Base-by-base conservation (phyloP, 1,139 yeast genomes). In the Kurtzmaniella natalensis region DNA sequence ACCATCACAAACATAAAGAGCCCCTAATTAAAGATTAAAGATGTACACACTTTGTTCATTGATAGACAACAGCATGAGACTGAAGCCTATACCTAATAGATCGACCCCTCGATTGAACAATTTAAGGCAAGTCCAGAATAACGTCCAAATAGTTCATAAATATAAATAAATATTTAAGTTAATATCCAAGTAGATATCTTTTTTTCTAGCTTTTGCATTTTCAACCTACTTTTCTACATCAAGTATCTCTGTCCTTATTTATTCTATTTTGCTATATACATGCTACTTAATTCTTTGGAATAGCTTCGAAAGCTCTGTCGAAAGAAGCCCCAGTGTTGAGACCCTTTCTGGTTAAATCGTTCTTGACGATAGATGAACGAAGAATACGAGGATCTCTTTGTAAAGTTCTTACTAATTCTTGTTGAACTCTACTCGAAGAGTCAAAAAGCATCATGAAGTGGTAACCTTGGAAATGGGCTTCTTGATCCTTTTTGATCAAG, bases 361-460 rank as follows among this genome's bases (percentile, higher is more conserved):
- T 79, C 54, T 78, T 85, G 37, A 82, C 71, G 28, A 89, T 71
- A 40, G 79, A 76, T 19, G 94, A 78, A 55, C 96, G 74, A 41
- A 89, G 76, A 44, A 89, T 81, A 63, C 97, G 81, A 19, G 97
- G 96, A 59, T 89, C 98, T 44, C 77, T 76, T 51, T 83, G 77
- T 47, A 89, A 64, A 3, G 94, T 80, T 61, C 95, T 75, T 45
- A 81, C 62, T 37, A 92, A 78, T 61, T 88, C 95, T 33, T 81
- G 75, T 58, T 89, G 97, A 7, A 86, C 96, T 33, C 81, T 79
- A 10, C 89, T 73, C 35, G 94, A 82, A 2, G 88, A 73, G 54
- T 92, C 97, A 55, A 92, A 92, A 17, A 85, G 71, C 78, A 92
- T 77, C 43, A 85, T 61, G 50, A 89, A 89, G 50, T 87, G 92